phyloP scores from a whole-genome alignment of 495 filamentous ascomycete genomes.

The Astrothelium subdiscretum region DNA sequence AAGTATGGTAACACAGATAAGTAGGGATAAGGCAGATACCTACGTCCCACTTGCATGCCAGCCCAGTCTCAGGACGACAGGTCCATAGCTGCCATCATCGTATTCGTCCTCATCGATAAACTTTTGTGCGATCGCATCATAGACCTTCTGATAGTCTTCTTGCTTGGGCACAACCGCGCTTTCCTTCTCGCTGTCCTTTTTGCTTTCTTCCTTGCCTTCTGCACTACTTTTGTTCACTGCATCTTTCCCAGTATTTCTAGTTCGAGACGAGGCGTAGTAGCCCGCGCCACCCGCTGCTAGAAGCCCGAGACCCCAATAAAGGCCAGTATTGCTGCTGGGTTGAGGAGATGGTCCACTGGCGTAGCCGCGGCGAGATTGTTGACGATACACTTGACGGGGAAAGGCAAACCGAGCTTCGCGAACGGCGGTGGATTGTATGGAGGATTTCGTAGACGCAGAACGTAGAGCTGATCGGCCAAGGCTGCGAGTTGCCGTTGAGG shows the following conservation, averaged over 20 bases:
- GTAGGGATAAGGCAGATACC: not conserved
- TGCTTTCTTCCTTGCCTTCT: not conserved
- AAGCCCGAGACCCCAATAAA: conserved; percentile 45
- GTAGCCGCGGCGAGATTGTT: conserved; percentile 60
- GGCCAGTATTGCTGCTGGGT: conserved; percentile 31
- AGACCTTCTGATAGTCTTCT: conserved; percentile 92
- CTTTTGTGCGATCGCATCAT: conserved; percentile 68
- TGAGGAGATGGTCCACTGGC: conserved; percentile 51
- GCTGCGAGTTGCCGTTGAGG: conserved; percentile 2
- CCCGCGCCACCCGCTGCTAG: conserved; percentile 53
- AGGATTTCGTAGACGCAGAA: conserved; percentile 34
- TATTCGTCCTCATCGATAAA: conserved; percentile 88
- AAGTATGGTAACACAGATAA: not conserved
- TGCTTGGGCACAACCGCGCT: conserved; percentile 61
- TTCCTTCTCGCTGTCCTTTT: not conserved
- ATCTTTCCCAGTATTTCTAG: conserved; percentile 16
- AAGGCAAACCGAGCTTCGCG: conserved; percentile 47
- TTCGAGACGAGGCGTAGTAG: conserved; percentile 58
- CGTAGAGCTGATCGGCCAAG: conserved; percentile 26
- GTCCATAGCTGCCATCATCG: conserved; percentile 92
- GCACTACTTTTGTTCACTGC: conserved; percentile 20
- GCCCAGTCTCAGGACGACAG: conserved; percentile 38
- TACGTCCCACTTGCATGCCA: conserved; percentile 27
- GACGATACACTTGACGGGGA: conserved; percentile 50
- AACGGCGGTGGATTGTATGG: conserved; percentile 34